Evolutionary conservation across 2,329 filamentous ascomycete genomes (phyloP), one percentile per base, ranked within the genome.

Genomic region (Colletotrichum horii): DNA sequence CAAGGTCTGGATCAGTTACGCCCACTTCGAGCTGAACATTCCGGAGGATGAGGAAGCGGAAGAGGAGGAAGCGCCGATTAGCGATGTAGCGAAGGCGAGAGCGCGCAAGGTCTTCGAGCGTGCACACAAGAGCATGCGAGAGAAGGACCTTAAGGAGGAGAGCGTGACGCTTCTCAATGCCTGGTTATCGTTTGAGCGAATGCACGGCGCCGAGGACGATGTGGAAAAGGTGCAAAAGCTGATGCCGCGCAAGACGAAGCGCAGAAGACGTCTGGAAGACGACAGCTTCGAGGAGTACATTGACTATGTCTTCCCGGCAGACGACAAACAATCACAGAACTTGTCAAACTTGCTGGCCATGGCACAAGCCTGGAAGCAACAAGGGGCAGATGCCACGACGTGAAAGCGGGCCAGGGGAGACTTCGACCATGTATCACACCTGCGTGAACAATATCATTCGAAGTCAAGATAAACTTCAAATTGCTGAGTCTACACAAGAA

Each of bases 1-100:
- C 88, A 99, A 98, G 89, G 97, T 99, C 76, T 99, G 97, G 97
- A 98, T 97, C 84, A 96, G 95, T 84, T 99, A 96, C 86, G 97
- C 97, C n/a, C 95, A 97, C 84, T 98, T 99, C 82, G 97, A 99
- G 85, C 95, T 98, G 87, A 96, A 97, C 83, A 93, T 98, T 0
- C 95, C 96, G 60, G 96, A 98, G 73, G 91, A 92, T 68, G 91
- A 92, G 55, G 90, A 91, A 64, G 90, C 91, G 56, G 87, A 85
- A 6, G 90, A 91, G 24, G 91, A 93, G 75, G 92, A 94, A 87
- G 92, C 81, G 86, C 93, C 85, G 3, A 91, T 98, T 81, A 95
- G 94, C 84, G 95, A 97, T 26, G 93, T 93, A 75, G 96, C 96
- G 78, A 98, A 98, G 87, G 86, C 87, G 16, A 92, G 96, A 62